These are phyloP conservation scores for Panaeolus papilionaceus DNA, from an alignment of 768 basidiomycete genomes.

Conservation along the genomic window DNA sequence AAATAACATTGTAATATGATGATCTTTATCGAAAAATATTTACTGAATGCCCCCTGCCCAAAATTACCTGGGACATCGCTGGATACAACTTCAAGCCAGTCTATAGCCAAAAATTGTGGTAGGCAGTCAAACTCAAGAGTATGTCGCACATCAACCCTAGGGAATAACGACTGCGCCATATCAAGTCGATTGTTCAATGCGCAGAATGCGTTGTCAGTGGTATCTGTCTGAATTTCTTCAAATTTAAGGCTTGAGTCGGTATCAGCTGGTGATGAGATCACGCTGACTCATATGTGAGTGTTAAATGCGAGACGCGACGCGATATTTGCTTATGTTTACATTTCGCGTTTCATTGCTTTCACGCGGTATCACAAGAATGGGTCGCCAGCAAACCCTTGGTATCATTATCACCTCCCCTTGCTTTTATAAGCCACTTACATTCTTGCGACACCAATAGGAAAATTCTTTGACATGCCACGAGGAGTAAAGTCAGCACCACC, in stretches of 20 bases:
- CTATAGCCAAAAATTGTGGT: no score
- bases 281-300: background rate
- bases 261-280: background rate
- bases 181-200: no score
- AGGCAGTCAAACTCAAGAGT: no score
- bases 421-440: background rate
- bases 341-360: conserved; percentile 40
- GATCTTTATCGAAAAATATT: no score
- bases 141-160: no score
- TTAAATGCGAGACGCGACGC: conserved; percentile 39
- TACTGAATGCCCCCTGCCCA: no score
- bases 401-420: conserved; percentile 12
- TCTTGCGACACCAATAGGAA: conserved; percentile 49
- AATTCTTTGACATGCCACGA: conserved; percentile 80
- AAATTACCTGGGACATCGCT: no score
- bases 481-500: conserved; percentile 68
- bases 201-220: no score
- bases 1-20: no score
- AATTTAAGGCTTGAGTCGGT: background rate
- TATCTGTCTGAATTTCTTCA: no score
- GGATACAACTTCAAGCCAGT: no score
- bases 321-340: conserved; percentile 53
- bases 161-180: no score
- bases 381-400: conserved; percentile 80
- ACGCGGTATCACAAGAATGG: conserved; percentile 50